A percentile compares a stretch with the other conserved stretches of the same genome.
Conservation (phyloP, 805 yeast genomes). For the Yamadazyma endophytica region DNA sequence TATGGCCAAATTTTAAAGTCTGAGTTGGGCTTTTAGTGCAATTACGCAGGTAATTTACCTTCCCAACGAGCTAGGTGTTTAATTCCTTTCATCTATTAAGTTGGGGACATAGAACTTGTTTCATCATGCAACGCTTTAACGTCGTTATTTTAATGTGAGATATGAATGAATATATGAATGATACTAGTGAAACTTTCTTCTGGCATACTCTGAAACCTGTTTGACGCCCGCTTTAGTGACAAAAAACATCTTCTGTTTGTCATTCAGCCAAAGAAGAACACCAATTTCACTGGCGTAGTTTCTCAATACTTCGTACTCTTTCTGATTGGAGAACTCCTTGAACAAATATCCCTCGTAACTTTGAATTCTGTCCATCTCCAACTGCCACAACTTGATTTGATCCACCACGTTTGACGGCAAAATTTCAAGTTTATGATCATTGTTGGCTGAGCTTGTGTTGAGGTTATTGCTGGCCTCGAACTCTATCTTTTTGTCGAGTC, state of each 20-base stretch:
- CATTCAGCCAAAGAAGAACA: slow-evolving; percentile 83
- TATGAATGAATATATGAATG: too few relatives aligned
- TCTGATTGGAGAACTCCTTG: slow-evolving; percentile 74
- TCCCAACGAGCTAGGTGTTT: too few relatives aligned
- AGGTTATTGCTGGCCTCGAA: slow-evolving; percentile 49
- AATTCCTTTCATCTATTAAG: too few relatives aligned
- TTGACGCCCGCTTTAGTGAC: slow-evolving; percentile 83
- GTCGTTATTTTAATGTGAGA: too few relatives aligned
- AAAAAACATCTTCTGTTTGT: slow-evolving; percentile 66
- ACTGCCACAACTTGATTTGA: slow-evolving; percentile 93
- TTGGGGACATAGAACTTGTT: too few relatives aligned
- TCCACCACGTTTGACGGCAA: slow-evolving; percentile 96
- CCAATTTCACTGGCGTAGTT: slow-evolving; percentile 89
- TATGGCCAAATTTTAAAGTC: too few relatives aligned
- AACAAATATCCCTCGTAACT: slow-evolving; percentile 83
- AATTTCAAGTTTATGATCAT: slow-evolving; percentile 57
- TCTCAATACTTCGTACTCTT: slow-evolving; percentile 69
- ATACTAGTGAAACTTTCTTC: slow-evolving; percentile 48
- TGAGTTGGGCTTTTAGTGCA: too few relatives aligned
- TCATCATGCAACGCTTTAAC: too few relatives aligned
- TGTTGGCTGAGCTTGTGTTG: slow-evolving; percentile 39
- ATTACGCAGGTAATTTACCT: too few relatives aligned
- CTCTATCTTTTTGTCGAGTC: slow-evolving; percentile 61
- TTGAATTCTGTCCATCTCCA: slow-evolving; percentile 88
- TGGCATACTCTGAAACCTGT: slow-evolving; percentile 89